Evolutionary conservation across 176 grass and related monocot genomes (phyloP).

Genomic region (Zoysia pacifica): DNA sequence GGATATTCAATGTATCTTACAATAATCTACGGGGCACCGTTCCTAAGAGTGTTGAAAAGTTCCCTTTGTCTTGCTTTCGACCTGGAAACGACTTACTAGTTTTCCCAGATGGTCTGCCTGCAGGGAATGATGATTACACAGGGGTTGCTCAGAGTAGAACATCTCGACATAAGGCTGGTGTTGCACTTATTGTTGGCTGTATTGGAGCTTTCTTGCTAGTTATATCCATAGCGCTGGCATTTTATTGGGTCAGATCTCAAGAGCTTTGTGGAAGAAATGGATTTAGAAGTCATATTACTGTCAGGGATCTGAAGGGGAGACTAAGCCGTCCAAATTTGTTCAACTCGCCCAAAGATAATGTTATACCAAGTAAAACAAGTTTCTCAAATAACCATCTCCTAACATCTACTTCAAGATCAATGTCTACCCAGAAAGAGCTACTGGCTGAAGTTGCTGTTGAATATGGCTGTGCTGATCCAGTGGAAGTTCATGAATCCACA

Average conservation of each 20-base stretch:
- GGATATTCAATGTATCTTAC: conserved; percentile 80
- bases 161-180: conserved; percentile 60
- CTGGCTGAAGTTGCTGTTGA: conserved; percentile 68
- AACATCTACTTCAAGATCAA: conserved; percentile 66
- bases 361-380: conserved; percentile 73
- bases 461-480: conserved; percentile 67
- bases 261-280: conserved; percentile 77
- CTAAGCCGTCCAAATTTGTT: conserved; percentile 58
- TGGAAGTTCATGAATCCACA: conserved; percentile 46
- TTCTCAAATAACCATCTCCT: conserved; percentile 93
- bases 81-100: conserved; percentile 79
- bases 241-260: conserved; percentile 83
- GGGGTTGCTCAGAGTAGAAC: conserved; percentile 28
- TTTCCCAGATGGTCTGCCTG: conserved; percentile 67
- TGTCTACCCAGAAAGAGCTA: conserved; percentile 84
- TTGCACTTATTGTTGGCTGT: conserved; percentile 79
- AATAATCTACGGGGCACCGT: conserved; percentile 80
- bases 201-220: conserved; percentile 72
- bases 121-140: conserved; percentile 45
- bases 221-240: conserved; percentile 65
- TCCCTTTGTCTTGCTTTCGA: conserved; percentile 73
- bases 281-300: conserved; percentile 57
- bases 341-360: conserved; percentile 67
- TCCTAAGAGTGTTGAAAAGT: conserved; percentile 80
- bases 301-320: conserved; percentile 82